Evolutionary conservation across 2,329 filamentous ascomycete species (phyloP).

Genomic region (Aureobasidium vineae): DNA sequence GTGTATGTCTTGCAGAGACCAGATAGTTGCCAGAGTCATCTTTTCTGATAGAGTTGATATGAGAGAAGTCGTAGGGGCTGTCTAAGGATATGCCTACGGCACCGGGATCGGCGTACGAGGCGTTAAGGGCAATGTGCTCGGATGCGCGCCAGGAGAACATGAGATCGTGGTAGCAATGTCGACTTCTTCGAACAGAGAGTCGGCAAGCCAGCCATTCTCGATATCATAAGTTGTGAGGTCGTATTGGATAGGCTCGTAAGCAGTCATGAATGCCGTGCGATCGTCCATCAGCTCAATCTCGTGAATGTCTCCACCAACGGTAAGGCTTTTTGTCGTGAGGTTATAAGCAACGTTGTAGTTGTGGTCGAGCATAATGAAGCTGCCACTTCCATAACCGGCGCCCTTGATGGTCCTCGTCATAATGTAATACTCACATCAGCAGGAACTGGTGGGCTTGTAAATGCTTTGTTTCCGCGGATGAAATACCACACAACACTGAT

Average conservation of each 20-base stretch:
- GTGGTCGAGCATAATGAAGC: constrained; percentile 39
- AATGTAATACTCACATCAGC: constrained; percentile 39
- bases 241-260: constrained; percentile 41
- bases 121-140: constrained; percentile 38
- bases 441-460: constrained; percentile 39
- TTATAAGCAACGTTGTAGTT: constrained; percentile 37
- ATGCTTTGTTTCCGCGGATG: constrained; percentile 37
- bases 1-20: constrained; percentile 48
- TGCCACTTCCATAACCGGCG: constrained; percentile 38
- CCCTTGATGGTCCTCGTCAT: constrained; percentile 44
- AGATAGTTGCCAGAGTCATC: constrained; percentile 50
- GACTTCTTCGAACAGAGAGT: constrained; percentile 48
- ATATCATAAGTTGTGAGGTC: constrained; percentile 34
- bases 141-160: constrained; percentile 45
- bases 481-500: constrained; percentile 40
- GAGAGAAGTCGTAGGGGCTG: constrained; percentile 46
- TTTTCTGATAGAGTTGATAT: constrained; percentile 57
- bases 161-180: constrained; percentile 43
- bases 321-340: constrained; percentile 38
- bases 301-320: constrained; percentile 44
- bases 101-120: constrained; percentile 39
- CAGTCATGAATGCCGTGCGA: constrained; percentile 46
- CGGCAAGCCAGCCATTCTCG: constrained; percentile 44
- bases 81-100: constrained; percentile 41
- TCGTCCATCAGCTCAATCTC: constrained; percentile 45